Evolutionary conservation across 768 basidiomycete species (phyloP).

Genomic region (Mycena vitilis): DNA sequence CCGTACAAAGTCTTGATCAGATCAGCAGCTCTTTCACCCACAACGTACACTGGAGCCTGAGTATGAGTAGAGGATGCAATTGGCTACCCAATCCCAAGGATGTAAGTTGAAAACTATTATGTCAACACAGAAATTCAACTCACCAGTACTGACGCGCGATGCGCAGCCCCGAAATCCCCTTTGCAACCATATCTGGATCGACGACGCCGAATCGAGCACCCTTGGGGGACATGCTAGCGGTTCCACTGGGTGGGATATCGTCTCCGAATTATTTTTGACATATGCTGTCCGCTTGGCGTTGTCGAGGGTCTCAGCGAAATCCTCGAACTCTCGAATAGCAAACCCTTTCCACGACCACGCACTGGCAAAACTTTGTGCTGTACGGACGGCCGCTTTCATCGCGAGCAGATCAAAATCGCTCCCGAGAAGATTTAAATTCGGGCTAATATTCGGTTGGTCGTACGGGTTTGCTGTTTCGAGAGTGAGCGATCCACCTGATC

Average conservation of each 20-base stretch:
- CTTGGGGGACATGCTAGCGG: slow-evolving; percentile 40
- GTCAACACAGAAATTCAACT: neutral
- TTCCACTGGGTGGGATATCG: slow-evolving; percentile 37
- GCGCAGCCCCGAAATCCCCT: slow-evolving; percentile 43
- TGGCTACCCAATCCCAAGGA: slow-evolving; percentile 18
- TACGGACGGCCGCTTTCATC: slow-evolving; percentile 38
- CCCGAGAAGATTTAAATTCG: slow-evolving; percentile 53
- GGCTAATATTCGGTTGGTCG: slow-evolving; percentile 56
- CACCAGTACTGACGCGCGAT: slow-evolving; percentile 45
- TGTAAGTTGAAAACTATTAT: too few species aligned
- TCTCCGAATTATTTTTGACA: slow-evolving; percentile 5
- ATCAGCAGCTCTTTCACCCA: slow-evolving; percentile 39
- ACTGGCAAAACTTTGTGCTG: slow-evolving; percentile 33
- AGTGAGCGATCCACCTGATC: slow-evolving; percentile 40
- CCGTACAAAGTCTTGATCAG: slow-evolving; percentile 18
- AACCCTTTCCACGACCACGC: slow-evolving; percentile 40
- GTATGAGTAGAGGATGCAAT: slow-evolving; percentile 37
- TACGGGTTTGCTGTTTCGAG: slow-evolving; percentile 57
- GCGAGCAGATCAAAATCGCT: slow-evolving; percentile 37
- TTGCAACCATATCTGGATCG: slow-evolving; percentile 42
- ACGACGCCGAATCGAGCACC: slow-evolving; percentile 40
- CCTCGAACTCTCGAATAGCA: slow-evolving; percentile 32
- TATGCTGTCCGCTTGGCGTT: slow-evolving; percentile 24
- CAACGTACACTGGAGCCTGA: slow-evolving; percentile 38
- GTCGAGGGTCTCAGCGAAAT: slow-evolving; percentile 33